Percentiles rank a stretch among this genome's conserved stretches.
These are phyloP conservation scores for Pezicula neosporulosa DNA, from an alignment of 2,329 filamentous ascomycete genomes.

Conservation along the genomic window DNA sequence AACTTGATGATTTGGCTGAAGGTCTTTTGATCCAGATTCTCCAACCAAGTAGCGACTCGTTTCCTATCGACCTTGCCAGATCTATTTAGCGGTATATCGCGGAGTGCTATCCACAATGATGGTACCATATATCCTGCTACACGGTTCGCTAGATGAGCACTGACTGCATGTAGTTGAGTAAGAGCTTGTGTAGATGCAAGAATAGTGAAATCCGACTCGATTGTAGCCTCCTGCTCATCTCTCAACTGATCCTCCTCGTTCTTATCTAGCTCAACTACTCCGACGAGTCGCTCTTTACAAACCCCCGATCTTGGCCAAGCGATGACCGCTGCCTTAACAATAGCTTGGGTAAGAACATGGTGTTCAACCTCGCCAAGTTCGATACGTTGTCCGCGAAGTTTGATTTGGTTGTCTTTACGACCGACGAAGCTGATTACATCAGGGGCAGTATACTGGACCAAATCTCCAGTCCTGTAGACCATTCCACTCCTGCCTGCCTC, in stretches of 20 bases:
- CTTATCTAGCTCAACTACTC: neutral
- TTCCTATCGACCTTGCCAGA: slow-evolving; percentile 25
- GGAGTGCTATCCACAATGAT: slow-evolving; percentile 23
- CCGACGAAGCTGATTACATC: slow-evolving; percentile 52
- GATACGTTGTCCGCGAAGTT: slow-evolving; percentile 29
- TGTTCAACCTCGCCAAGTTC: slow-evolving; percentile 17
- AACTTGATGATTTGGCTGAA: slow-evolving; percentile 10
- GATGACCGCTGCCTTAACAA: neutral
- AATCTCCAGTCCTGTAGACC: slow-evolving; percentile 55
- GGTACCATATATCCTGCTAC: slow-evolving; percentile 24
- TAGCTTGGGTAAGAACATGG: neutral
- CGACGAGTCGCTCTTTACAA: neutral
- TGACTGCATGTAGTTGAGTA: neutral
- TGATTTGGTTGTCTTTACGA: slow-evolving; percentile 61
- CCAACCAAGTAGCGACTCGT: slow-evolving; percentile 43
- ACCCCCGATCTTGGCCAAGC: neutral
- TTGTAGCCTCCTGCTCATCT: neutral
- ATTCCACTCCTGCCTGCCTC: neutral
- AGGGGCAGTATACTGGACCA: slow-evolving; percentile 41
- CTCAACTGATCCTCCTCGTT: neutral
- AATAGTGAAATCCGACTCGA: neutral
- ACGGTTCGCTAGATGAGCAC: neutral
- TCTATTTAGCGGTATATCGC: slow-evolving; percentile 20
- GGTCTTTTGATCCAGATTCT: slow-evolving; percentile 36
- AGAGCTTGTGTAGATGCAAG: neutral